These are phyloP conservation scores for Calonectria crousiana DNA, from an alignment of 2,329 filamentous ascomycete genomes.

Conservation along the genomic window DNA sequence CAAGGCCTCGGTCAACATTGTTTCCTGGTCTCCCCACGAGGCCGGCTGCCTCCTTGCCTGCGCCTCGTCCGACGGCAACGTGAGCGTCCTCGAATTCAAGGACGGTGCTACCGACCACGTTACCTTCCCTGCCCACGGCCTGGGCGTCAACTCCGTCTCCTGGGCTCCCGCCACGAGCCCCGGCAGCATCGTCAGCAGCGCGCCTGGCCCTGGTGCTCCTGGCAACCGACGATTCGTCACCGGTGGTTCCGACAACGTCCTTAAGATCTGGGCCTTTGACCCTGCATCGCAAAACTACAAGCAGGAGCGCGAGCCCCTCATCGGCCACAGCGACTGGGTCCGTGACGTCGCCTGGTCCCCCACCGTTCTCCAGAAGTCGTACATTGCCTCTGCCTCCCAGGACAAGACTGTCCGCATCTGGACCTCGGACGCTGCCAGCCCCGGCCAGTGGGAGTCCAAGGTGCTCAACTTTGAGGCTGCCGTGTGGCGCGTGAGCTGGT, in stretches of 20 bases:
- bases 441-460: slow-evolving; percentile 86
- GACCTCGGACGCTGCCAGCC: slow-evolving; percentile 76
- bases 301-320: slow-evolving; percentile 73
- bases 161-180: slow-evolving; percentile 92
- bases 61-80: slow-evolving; percentile 92
- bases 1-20: slow-evolving; percentile 96
- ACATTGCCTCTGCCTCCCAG: slow-evolving; percentile 95
- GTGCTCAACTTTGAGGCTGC: slow-evolving; percentile 88
- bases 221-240: slow-evolving; percentile 89
- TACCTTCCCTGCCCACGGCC: slow-evolving; percentile 90
- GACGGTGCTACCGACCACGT: slow-evolving; percentile 93
- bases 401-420: slow-evolving; percentile 98
- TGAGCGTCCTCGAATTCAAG: slow-evolving; percentile 95
- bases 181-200: slow-evolving; percentile 85
- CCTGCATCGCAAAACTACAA: slow-evolving; percentile 70
- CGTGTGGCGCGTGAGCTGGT: slow-evolving; percentile 98
- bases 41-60: slow-evolving; percentile 94
- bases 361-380: slow-evolving; percentile 93
- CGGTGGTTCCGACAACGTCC: slow-evolving; percentile 90
- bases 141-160: slow-evolving; percentile 94
- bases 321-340: slow-evolving; percentile 95
- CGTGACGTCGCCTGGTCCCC: slow-evolving; percentile 98
- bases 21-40: slow-evolving; percentile 98
- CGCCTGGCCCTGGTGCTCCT: slow-evolving; percentile 68
- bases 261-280: slow-evolving; percentile 94